phyloP scores from a whole-genome alignment of 2,329 filamentous ascomycete genomes.

The Pseudocercospora musae region DNA sequence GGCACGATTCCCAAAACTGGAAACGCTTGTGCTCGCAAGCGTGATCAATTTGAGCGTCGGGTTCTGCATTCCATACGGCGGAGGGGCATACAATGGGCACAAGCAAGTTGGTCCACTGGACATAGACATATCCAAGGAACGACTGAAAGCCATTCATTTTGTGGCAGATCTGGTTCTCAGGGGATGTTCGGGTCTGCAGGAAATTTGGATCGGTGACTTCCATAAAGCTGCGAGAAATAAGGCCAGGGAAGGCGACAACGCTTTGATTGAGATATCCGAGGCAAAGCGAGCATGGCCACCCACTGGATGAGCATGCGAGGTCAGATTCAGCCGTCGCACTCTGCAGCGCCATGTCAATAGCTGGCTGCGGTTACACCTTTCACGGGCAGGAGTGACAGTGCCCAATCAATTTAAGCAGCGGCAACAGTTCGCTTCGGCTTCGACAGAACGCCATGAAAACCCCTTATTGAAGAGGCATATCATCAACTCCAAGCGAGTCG shows the following conservation, averaged over 20 bases:
- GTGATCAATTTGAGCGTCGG: background rate
- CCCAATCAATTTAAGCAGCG: too few relatives aligned
- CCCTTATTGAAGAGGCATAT: too few relatives aligned
- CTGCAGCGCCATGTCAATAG: too few relatives aligned
- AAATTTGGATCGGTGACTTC: background rate
- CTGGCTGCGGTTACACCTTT: background rate
- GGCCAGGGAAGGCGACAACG: background rate
- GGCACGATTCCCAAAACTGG: background rate
- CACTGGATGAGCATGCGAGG: background rate
- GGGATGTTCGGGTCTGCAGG: background rate
- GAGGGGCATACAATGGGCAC: background rate
- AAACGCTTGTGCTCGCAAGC: background rate
- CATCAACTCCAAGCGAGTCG: too few relatives aligned
- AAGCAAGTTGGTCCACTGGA: background rate
- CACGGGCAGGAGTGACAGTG: background rate
- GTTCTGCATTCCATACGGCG: background rate
- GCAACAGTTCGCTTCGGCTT: too few relatives aligned
- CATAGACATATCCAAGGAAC: background rate
- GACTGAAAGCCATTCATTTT: background rate
- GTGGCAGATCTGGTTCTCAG: background rate
- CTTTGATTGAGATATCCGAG: background rate
- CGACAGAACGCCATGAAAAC: too few relatives aligned
- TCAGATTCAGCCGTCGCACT: too few relatives aligned
- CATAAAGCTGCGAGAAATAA: background rate
- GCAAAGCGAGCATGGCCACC: background rate